Conservation (phyloP, 225 moss, liverwort and hornwort genomes). For the Physcomitrellopsis africana region DNA sequence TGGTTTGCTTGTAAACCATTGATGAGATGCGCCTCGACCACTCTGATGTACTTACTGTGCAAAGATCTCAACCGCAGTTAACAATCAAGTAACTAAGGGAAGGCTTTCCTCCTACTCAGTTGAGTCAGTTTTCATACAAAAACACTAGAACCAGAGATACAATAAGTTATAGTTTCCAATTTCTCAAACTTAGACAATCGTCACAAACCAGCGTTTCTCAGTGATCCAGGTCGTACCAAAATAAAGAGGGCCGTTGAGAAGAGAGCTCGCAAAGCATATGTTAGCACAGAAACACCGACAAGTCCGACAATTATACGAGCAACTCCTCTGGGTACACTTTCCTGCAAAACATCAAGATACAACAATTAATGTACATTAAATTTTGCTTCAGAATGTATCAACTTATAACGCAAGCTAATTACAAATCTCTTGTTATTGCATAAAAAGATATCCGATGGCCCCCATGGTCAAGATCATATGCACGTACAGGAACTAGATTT, state of each 20-base stretch:
- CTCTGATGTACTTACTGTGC: neutral
- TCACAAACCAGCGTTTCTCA: neutral
- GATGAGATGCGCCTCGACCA: neutral
- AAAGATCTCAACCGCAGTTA: slow-evolving; percentile 6
- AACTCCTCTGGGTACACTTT: slow-evolving; percentile 70
- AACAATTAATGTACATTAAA: neutral
- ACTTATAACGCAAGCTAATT: neutral
- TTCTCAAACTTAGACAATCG: neutral
- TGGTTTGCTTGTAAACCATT: neutral
- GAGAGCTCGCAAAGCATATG: slow-evolving; percentile 67
- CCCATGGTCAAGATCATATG: slow-evolving; percentile 5
- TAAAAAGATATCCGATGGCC: slow-evolving; percentile 13
- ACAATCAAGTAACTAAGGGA: neutral
- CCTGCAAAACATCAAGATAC: slow-evolving; percentile 47
- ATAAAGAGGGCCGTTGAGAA: slow-evolving; percentile 85
- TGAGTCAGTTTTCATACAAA: too few relatives aligned
- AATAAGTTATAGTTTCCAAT: too few relatives aligned
- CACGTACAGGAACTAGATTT: slow-evolving; percentile 77
- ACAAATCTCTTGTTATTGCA: neutral
- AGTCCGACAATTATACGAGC: slow-evolving; percentile 90
- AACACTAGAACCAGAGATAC: too few relatives aligned
- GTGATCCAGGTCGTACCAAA: slow-evolving; percentile 54
- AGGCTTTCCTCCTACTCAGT: neutral
- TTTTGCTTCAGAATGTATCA: neutral
- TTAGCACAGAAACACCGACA: slow-evolving; percentile 55